Base-by-base conservation (phyloP, 2,329 filamentous ascomycete genomes). In the Talaromyces pinophilus region DNA sequence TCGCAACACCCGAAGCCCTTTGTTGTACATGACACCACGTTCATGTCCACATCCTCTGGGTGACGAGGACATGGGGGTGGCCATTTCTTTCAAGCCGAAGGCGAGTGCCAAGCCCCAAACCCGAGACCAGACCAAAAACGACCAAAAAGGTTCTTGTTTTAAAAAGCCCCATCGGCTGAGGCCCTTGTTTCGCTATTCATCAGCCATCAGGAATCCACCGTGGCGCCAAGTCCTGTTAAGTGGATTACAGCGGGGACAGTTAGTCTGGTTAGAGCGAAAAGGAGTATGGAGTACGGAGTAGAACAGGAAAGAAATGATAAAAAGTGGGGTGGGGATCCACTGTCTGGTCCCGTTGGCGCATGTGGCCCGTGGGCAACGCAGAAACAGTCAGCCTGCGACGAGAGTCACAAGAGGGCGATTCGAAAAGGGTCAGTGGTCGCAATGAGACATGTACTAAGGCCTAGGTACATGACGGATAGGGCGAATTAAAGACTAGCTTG, bases 291-390 rank as follows among this genome's bases (percentile, higher is more conserved):
- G 25, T 25, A 25, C 25, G 25, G 25, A 25, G 25, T 19, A n/a
- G 55, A 35, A 40, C 30, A 59, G 33, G 54, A 40, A 59, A 59
- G 19, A 40, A 57, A 59, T 38, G 35, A 40, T n/a, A 62, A 15
- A 25, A 10, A 25, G 44, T 54, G 61, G 19, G 30, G 19, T 8
- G 46, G 7, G n/a, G 61, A 8, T 30, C 62, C 62, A 65, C 55
- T 50, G 28, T 19, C 22, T 30, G 61, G 61, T 44, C 52, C 62
- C 52, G 62, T 40, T 25, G 44, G 42, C 44, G 55, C 63, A 65
- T 65, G 63, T 65, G 63, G 63, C 33, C 63, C 54, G 63, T 65
- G 63, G 63, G 52, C 44, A 40, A 42, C 42, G 19, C n/a, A 33
- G 35, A 30, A 40, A 25, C n/a, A 38, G 28, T 19, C 38, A 30